A percentile compares a stretch with the other conserved stretches of the same genome.
Conservation (phyloP, 306 rosid species). For the Cucurbita argyrosperma region DNA sequence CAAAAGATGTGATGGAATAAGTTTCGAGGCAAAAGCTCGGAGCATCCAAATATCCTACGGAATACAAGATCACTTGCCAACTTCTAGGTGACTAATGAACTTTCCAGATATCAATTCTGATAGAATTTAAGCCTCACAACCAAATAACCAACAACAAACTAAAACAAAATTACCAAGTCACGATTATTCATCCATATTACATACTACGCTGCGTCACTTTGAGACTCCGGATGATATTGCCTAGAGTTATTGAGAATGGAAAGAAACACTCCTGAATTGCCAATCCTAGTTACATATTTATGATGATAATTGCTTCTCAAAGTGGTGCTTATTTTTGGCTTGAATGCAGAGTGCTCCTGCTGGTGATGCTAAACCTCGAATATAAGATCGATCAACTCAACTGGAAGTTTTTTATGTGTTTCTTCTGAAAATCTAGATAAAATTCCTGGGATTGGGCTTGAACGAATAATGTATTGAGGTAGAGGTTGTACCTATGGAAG, state of each 20-base stretch:
- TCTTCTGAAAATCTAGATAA: not conserved
- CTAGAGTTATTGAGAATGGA: not conserved
- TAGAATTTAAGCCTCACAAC: not conserved
- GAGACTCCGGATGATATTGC: not conserved
- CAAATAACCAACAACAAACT: not conserved
- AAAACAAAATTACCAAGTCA: not conserved
- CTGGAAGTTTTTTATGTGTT: not conserved
- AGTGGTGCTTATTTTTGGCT: not conserved
- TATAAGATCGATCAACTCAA: not conserved
- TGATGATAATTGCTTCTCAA: not conserved
- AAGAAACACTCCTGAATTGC: not conserved
- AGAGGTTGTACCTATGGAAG: not conserved
- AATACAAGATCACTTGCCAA: not conserved
- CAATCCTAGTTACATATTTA: too few relatives aligned
- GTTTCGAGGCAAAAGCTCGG: not conserved
- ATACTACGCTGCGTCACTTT: not conserved
- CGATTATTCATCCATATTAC: not conserved
- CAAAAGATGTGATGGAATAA: not conserved
- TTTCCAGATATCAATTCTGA: not conserved
- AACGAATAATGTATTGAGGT: not conserved
- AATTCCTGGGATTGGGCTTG: not conserved
- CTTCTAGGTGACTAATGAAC: not conserved
- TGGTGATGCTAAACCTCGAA: not conserved
- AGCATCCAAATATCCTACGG: not conserved
- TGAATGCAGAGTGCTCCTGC: not conserved